Evolutionary conservation across 306 rosid species (phyloP), one percentile per base, ranked within the genome.

Genomic region (Gynostemma pentaphyllum): DNA sequence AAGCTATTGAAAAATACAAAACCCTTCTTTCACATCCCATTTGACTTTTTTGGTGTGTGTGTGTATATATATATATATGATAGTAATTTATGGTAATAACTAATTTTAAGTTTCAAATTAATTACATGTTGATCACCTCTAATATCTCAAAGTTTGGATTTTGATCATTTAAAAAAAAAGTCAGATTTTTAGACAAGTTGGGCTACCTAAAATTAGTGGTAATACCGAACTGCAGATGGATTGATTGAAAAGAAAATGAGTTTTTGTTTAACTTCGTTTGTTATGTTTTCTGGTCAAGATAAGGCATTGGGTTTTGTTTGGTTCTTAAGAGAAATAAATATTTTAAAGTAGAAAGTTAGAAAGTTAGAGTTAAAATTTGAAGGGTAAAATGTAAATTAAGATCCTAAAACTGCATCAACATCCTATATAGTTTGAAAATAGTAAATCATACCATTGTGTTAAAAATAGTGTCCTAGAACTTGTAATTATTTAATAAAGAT

Each of bases 201-300:
- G 62, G 62, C 42, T 42, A 55, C 62, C 62, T 30, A 55, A 55
- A 55, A 29, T 22, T 55, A 28, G 62, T 55, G 30, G 24, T 24
- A 49, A 12, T 49, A 49, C 4, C 15, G 0, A 49, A 22, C 55
- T 49, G 22, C 32, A 47, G 28, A 12, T n/a, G 24, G 50, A n/a
- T 10, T n/a, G 11, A 5, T 16, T 13, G 8, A 22, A 49, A 4
- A 42, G 23, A 22, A 48, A 9, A 11, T 50, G 32, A 50, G 56
- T 50, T 50, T 9, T 50, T 9, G 55, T 49, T 22, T 21, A 49
- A 30, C 29, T 49, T 49, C n/a, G 55, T 49, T 49, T 28, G 55
- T 49, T 8, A 21, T 49, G 32, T 49, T 49, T 49, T 49, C 32
- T 49, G 22, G 55, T 49, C 30, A 3, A 49, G 55, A 49, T 22